Conservation (phyloP, 306 rosid species). For the Prunus persica region Prunus_persica_NCBIv2 NC_034009.1:320501-321000, state of each 20-base stretch:
- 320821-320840: slow-evolving; percentile 69
- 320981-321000: slow-evolving; percentile 67
- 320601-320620: slow-evolving; percentile 26
- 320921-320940: slow-evolving; percentile 59
- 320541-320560: slow-evolving; percentile 9
- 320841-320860: slow-evolving; percentile 75
- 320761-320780: slow-evolving; percentile 21
- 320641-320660: slow-evolving; percentile 12
- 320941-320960: slow-evolving; percentile 71
- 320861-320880: slow-evolving; percentile 75
- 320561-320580: background rate
- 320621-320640: slow-evolving; percentile 27
- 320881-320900: slow-evolving; percentile 69
- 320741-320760: slow-evolving; percentile 31
- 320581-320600: slow-evolving; percentile 16
- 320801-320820: slow-evolving; percentile 57
- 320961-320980: slow-evolving; percentile 67
- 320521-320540: slow-evolving; percentile 23
- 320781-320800: slow-evolving; percentile 30
- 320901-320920: slow-evolving; percentile 64
- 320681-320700: slow-evolving; percentile 24
- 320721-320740: slow-evolving; percentile 29
- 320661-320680: slow-evolving; percentile 19
- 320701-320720: slow-evolving; percentile 32
- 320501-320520: slow-evolving; percentile 5